These are phyloP conservation scores for Naganishia albida DNA, from an alignment of 1,284 basidiomycete genomes.

Conservation along the genomic window DNA sequence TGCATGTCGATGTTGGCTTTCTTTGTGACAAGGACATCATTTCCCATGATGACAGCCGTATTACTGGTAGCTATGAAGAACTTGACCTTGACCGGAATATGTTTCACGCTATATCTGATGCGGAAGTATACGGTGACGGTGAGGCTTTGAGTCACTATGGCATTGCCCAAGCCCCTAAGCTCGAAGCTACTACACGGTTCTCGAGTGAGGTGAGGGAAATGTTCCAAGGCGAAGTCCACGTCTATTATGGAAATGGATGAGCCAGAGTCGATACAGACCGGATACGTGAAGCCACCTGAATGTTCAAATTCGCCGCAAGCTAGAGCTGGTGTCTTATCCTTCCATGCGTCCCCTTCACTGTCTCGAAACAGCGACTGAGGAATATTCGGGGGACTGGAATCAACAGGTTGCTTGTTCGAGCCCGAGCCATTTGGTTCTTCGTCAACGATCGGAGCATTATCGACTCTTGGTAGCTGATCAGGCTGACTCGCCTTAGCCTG, in stretches of 20 bases:
- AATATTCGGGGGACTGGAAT: not conserved
- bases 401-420: too few species aligned
- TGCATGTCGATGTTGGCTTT: conserved; percentile 28
- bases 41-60: conserved; percentile 27
- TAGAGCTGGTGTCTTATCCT: conserved; percentile 13
- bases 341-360: conserved; percentile 5
- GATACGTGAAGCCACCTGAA: too few species aligned
- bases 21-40: conserved; percentile 21
- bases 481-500: not conserved
- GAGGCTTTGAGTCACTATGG: conserved; percentile 8
- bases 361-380: not conserved
- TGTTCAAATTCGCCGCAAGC: not conserved
- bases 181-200: conserved; percentile 7
- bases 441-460: not conserved
- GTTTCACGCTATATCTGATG: not conserved
- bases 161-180: conserved; percentile 14
- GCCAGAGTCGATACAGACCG: too few species aligned
- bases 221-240: not conserved
- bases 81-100: not conserved
- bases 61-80: conserved; percentile 8
- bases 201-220: conserved; percentile 1
- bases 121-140: conserved; percentile 8
- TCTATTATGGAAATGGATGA: conserved; percentile 26
- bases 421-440: too few species aligned
- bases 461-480: not conserved